Evolutionary conservation across 805 yeast species (phyloP).

Genomic region (Brettanomyces bruxellensis): DNA sequence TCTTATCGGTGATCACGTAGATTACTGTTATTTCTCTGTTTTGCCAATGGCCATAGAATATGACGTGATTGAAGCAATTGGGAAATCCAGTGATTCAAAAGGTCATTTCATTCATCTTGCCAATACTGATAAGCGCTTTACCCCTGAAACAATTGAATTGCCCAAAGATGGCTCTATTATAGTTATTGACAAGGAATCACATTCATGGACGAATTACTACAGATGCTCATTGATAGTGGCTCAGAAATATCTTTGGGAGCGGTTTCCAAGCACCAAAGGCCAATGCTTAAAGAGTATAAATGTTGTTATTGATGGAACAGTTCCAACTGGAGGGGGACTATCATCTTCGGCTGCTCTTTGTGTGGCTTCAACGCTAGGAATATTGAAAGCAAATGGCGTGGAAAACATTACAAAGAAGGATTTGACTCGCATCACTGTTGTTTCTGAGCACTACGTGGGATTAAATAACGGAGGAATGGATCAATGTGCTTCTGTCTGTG

Average conservation of each 20-base stretch:
- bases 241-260: background rate
- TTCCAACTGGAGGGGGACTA: slow-evolving; percentile 1
- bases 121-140: background rate
- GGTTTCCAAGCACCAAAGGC: background rate
- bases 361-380: slow-evolving; percentile 1
- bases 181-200: background rate
- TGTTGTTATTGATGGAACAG: background rate
- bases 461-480: slow-evolving; percentile 1
- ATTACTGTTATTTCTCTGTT: slow-evolving; percentile 1
- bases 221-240: slow-evolving; percentile 1
- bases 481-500: slow-evolving; percentile 1
- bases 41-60: slow-evolving; percentile 2
- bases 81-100: background rate
- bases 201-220: background rate
- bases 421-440: background rate
- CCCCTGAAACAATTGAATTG: background rate
- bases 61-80: slow-evolving; percentile 1
- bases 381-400: background rate
- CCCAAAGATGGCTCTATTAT: background rate
- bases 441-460: slow-evolving; percentile 1
- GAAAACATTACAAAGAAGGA: background rate
- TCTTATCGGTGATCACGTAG: slow-evolving; percentile 1
- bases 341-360: slow-evolving; percentile 1
- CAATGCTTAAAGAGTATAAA: background rate
- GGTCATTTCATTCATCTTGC: background rate